Evolutionary conservation across 345 rosid genomes (phyloP), one percentile per base, ranked within the genome.

Genomic region (Diplotaxis tenuifolia): DNA sequence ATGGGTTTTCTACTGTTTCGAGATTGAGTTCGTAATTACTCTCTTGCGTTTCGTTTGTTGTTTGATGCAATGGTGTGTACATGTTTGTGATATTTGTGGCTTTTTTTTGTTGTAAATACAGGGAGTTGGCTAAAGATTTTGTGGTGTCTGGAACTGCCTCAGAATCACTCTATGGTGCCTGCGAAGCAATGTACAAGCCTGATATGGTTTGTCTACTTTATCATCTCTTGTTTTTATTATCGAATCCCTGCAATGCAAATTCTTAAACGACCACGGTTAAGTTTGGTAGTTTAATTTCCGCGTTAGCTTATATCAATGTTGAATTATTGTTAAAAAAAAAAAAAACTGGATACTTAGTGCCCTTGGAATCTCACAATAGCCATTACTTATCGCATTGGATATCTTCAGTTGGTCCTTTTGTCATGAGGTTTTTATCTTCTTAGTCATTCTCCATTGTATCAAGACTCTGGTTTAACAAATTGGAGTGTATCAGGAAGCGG

Each of bases 61-160:
- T 50, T 27, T 50, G 77, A 15, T 27, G 38, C 22, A 23, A 3
- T 34, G 32, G 54, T 0, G 54, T 0, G 10, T 23, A 53, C 7
- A 6, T 23, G 9, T 22, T 23, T 29, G 28, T 52, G 38, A 70
- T 65, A 16, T 29, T 64, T 69, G 38, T 67, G 45, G 27, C 27
- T 53, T 3, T 49, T 18, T 28, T 68, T 3, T 49, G 18, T 28
- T 68, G 20, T 22, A 58, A 20, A 9, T 70, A 73, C 76, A 93
- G 98, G 86, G 97, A 93, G 78, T 87, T 93, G 23, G 98, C 98
- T 19, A 93, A 89, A 78, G 98, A 91, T 78, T 91, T 93, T 83
- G 97, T 93, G 28, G 98, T 93, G 49, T 92, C 92, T 76, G 97
- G 98, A 20, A 89, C 96, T 79, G 97, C 97, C 66, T 83, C 92